Evolutionary conservation across 2,329 filamentous ascomycete genomes (phyloP).

Genomic region (Ascochyta clinopodiicola): DNA sequence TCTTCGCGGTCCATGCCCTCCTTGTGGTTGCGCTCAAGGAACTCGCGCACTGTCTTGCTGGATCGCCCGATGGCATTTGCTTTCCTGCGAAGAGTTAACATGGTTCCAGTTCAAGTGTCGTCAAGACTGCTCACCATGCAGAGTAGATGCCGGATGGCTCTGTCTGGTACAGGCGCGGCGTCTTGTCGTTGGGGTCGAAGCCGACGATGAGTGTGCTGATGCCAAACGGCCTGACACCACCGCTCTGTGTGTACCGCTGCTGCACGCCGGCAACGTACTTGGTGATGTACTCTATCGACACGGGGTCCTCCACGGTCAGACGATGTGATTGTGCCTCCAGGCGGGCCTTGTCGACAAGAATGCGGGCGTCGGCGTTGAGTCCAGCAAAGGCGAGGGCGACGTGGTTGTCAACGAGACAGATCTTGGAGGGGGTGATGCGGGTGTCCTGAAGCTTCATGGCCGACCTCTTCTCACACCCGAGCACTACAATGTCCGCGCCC

Average conservation of each 20-base stretch:
- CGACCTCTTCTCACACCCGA: constrained; percentile 98
- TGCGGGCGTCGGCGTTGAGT: constrained; percentile 95
- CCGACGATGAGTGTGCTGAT: constrained; percentile 98
- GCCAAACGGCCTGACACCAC: constrained; percentile 97
- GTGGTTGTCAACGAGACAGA: constrained; percentile 93
- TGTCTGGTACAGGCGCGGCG: constrained; percentile 92
- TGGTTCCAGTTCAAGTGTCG: not conserved
- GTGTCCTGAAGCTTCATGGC: constrained; percentile 99
- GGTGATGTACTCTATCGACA: constrained; percentile 98
- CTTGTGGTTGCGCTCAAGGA: constrained; percentile 98
- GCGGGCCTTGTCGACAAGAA: constrained; percentile 96
- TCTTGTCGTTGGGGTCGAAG: constrained; percentile 93
- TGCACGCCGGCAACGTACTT: constrained; percentile 98
- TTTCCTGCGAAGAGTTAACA: constrained; percentile 70
- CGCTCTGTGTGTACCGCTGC: constrained; percentile 98
- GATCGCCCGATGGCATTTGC: constrained; percentile 98
- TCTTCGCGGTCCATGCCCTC: constrained; percentile 95
- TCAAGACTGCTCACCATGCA: constrained; percentile 75
- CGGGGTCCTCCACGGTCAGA: constrained; percentile 94
- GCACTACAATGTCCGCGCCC: constrained; percentile 89
- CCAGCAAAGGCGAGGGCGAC: constrained; percentile 97
- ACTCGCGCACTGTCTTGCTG: constrained; percentile 98
- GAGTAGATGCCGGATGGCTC: constrained; percentile 99
- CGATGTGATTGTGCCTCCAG: constrained; percentile 97
- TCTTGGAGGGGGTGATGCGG: constrained; percentile 98